A percentile compares a stretch with the other conserved stretches of the same genome.
Conservation (phyloP, 257 asterid genomes). For the Solanum chmielewskii region DNA sequence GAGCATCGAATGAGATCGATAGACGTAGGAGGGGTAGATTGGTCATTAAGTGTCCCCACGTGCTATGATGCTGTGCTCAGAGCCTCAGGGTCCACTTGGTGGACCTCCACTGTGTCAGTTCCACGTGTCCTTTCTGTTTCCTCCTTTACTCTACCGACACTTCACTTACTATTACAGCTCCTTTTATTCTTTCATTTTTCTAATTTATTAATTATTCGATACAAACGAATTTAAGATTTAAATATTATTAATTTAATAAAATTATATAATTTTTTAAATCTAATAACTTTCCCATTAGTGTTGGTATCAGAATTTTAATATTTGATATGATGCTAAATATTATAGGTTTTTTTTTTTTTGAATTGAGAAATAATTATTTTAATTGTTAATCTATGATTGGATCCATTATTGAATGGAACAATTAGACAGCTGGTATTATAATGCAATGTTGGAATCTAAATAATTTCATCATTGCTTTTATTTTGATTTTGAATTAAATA, state of each 20-base stretch:
- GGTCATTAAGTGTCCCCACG: slow-evolving; percentile 16
- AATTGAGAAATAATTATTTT: background rate
- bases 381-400: background rate
- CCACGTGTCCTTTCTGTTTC: background rate
- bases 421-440: background rate
- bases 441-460: background rate
- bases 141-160: slow-evolving; percentile 32
- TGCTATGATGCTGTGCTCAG: slow-evolving; percentile 28
- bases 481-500: background rate
- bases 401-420: background rate
- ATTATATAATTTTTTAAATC: background rate
- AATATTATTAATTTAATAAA: background rate
- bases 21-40: background rate
- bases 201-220: background rate
- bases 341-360: no score
- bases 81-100: background rate
- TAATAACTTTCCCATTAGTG: background rate
- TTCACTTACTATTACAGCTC: background rate
- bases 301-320: background rate
- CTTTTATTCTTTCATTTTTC: no score
- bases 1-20: background rate
- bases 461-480: background rate
- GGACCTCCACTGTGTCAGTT: background rate
- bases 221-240: background rate
- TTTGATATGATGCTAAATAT: background rate